Conservation (phyloP, 2,329 filamentous ascomycete genomes). For the Pseudogymnoascus sp. region DNA sequence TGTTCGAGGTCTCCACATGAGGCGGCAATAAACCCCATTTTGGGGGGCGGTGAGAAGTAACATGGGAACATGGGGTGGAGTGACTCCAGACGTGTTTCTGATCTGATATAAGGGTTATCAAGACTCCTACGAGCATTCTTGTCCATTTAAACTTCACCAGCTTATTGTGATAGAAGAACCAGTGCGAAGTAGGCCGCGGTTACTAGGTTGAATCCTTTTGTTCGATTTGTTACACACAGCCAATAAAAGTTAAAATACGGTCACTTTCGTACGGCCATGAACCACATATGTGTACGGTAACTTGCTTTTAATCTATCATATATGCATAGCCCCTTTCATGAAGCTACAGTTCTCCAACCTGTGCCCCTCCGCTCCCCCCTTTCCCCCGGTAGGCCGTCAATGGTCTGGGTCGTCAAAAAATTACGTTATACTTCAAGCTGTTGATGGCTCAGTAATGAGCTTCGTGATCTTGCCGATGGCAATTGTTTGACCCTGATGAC, state of each 20-base stretch:
- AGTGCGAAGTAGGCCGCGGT: neutral
- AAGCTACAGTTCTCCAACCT: conserved; percentile 6
- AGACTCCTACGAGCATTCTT: neutral
- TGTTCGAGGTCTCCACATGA: conserved; percentile 4
- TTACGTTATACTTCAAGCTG: conserved; percentile 1
- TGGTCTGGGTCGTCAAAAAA: neutral
- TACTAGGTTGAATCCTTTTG: neutral
- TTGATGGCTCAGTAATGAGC: conserved; percentile 45
- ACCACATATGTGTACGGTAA: neutral
- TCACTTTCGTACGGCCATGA: neutral
- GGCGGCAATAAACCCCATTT: neutral
- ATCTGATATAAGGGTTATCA: neutral
- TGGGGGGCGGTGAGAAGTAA: neutral
- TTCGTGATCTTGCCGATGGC: conserved; percentile 99
- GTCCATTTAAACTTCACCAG: neutral
- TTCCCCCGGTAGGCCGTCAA: neutral
- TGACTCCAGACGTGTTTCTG: neutral
- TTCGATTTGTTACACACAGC: neutral
- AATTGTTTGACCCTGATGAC: conserved; percentile 83
- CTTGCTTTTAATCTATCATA: conserved; percentile 8
- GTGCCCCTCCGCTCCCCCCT: neutral
- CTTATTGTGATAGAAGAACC: neutral
- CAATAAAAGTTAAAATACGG: neutral
- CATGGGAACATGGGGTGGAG: neutral
- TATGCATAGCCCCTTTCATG: conserved; percentile 3